Base-by-base conservation (phyloP, 129 eudicot species). In the Ambrosia trifida region DNA sequence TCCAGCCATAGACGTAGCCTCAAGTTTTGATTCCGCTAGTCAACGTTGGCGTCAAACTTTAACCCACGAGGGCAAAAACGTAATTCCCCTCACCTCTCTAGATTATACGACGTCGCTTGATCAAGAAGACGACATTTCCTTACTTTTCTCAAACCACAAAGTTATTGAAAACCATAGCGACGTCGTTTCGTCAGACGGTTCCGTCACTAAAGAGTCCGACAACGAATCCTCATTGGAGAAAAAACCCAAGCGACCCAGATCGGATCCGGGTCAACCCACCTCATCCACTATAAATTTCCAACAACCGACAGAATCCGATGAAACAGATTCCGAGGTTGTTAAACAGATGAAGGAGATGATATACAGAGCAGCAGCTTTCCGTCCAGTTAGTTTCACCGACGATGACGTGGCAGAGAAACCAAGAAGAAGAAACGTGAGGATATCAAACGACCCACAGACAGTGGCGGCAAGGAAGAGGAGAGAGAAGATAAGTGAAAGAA, bases 331-430 rank as follows among this genome's bases (percentile, higher is more conserved):
- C 3, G 97, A 95, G 69, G 94, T 89, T 14, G 83, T 88, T 20
- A 94, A 90, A 0, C 97, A 95, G 20, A 95, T 90, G 99, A 90
- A 95, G 73, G 95, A 95, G 76, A 86, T 90, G 93, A 90, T 95
- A 30, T 95, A 95, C 83, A 52, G 94, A 5, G 96, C 97, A 6
- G 99, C 97, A 0, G 97, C 90, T 1, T 95, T 95, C 71, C 79
- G 99, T 73, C 99, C 97, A 14, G 99, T 95, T 71, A 83, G 83
- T 63, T 83, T 95, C 16, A 83, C 85, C 3, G 79, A 68, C 0
- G 81, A 68, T 0, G 97, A 90, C 36, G 28, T 60, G 32, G 80
- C 69, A 78, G 91, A 86, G 49, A 90, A 82, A 78, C 97, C 91
- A 0, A 82, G 70, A 73, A 81, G 99, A 81, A 95, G 84, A 78